Evolutionary conservation across 1,139 yeast genomes (phyloP).

Genomic region (Yamadazyma trypodendri): DNA sequence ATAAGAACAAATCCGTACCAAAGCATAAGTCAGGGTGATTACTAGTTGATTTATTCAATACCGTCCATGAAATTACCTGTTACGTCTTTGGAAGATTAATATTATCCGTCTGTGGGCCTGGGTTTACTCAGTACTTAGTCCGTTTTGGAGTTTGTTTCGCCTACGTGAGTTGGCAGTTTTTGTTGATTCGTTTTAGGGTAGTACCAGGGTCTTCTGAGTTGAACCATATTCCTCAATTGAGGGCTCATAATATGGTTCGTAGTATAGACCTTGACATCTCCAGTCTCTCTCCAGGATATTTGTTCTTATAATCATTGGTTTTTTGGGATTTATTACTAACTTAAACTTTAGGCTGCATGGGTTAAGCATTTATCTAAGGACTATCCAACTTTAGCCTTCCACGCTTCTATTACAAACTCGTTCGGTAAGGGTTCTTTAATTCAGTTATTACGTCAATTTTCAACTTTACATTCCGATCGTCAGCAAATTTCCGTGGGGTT

Average conservation of each 20-base stretch:
- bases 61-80: slow-evolving; percentile 66
- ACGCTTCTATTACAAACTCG: slow-evolving; percentile 95
- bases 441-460: slow-evolving; percentile 89
- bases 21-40: slow-evolving; percentile 75
- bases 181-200: slow-evolving; percentile 30
- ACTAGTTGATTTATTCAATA: slow-evolving; percentile 19
- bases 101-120: slow-evolving; percentile 48
- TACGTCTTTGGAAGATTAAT: slow-evolving; percentile 92
- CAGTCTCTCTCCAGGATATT: slow-evolving; percentile 7
- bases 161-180: slow-evolving; percentile 44
- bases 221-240: slow-evolving; percentile 37
- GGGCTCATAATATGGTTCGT: slow-evolving; percentile 49
- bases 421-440: slow-evolving; percentile 97
- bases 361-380: slow-evolving; percentile 89
- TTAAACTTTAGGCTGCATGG: slow-evolving; percentile 85
- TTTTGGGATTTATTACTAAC: slow-evolving; percentile 41
- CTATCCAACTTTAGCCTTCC: slow-evolving; percentile 95
- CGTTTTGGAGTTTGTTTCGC: slow-evolving; percentile 51
- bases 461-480: slow-evolving; percentile 86
- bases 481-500: slow-evolving; percentile 96
- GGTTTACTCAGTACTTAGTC: slow-evolving; percentile 20
- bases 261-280: slow-evolving; percentile 69
- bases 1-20: slow-evolving; percentile 28
- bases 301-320: not conserved
- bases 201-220: slow-evolving; percentile 62